Evolutionary conservation across 208 protist species (phyloP).

Genomic region (Trypanosoma grayi): DNA sequence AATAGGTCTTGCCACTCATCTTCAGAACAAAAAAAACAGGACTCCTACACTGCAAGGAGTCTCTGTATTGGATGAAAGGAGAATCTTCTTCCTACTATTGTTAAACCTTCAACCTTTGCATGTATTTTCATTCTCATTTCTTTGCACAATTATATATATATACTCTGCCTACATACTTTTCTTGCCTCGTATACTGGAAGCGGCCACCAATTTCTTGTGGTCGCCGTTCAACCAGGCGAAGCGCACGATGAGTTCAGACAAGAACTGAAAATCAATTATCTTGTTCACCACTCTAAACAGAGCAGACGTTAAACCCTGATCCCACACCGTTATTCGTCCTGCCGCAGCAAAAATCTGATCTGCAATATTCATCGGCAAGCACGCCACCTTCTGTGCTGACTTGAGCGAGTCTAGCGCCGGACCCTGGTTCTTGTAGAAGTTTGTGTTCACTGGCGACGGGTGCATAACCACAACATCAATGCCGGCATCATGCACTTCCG

Average conservation of each 20-base stretch:
- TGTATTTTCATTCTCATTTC: constrained; percentile 3
- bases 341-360: constrained; percentile 82
- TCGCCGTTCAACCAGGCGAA: constrained; percentile 74
- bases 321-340: constrained; percentile 81
- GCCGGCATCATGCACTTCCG: constrained; percentile 76
- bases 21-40: constrained; percentile 1
- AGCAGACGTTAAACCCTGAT: constrained; percentile 72
- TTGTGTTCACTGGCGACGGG: constrained; percentile 86
- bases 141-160: background rate
- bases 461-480: constrained; percentile 88
- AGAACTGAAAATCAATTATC: constrained; percentile 81
- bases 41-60: too few species aligned
- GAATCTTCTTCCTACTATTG: constrained; percentile 6
- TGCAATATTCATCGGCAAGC: constrained; percentile 75
- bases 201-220: constrained; percentile 47
- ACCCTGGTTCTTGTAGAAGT: constrained; percentile 89
- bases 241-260: constrained; percentile 78
- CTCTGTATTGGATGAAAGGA: background rate
- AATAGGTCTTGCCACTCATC: background rate
- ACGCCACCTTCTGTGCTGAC: constrained; percentile 64
- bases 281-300: constrained; percentile 78
- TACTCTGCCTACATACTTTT: constrained; percentile 4
- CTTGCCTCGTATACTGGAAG: constrained; percentile 46
- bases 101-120: background rate
- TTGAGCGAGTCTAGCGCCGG: constrained; percentile 71